phyloP scores from a whole-genome alignment of 2,329 filamentous ascomycete genomes.

The Xylariales sp. region DNA sequence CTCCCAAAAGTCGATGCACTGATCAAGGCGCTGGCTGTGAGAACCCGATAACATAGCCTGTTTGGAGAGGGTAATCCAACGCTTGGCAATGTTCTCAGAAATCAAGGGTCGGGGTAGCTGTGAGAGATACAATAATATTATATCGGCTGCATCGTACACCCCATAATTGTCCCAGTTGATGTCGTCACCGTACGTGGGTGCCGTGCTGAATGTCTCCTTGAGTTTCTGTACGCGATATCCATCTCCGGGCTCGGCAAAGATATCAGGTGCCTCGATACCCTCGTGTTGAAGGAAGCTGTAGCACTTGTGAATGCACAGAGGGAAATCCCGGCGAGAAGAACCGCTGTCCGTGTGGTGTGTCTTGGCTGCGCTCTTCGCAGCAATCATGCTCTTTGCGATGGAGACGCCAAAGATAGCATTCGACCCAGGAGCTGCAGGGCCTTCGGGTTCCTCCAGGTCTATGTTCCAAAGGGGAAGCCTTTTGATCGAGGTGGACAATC shows the following conservation, averaged over 20 bases:
- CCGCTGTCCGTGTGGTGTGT: slow-evolving; percentile 31
- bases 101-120: slow-evolving; percentile 35
- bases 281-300: slow-evolving; percentile 30
- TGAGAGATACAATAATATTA: slow-evolving; percentile 33
- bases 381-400: slow-evolving; percentile 32
- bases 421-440: slow-evolving; percentile 12
- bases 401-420: slow-evolving; percentile 34
- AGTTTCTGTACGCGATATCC: slow-evolving; percentile 27
- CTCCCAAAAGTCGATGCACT: slow-evolving; percentile 43
- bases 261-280: slow-evolving; percentile 27
- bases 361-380: slow-evolving; percentile 32
- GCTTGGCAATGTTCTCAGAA: slow-evolving; percentile 30
- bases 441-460: slow-evolving; percentile 21
- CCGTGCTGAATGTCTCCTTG: slow-evolving; percentile 29
- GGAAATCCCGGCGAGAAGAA: slow-evolving; percentile 33
- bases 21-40: slow-evolving; percentile 29
- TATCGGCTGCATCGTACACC: slow-evolving; percentile 35
- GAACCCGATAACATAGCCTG: slow-evolving; percentile 31
- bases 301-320: slow-evolving; percentile 36
- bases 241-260: slow-evolving; percentile 33
- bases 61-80: slow-evolving; percentile 35
- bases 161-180: slow-evolving; percentile 30
- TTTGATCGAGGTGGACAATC: slow-evolving; percentile 27
- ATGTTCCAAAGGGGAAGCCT: slow-evolving; percentile 25
- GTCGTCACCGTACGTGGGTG: slow-evolving; percentile 32